Conservation (phyloP, 352 stramenopile species). For the Globisporangium radiosum region DNA sequence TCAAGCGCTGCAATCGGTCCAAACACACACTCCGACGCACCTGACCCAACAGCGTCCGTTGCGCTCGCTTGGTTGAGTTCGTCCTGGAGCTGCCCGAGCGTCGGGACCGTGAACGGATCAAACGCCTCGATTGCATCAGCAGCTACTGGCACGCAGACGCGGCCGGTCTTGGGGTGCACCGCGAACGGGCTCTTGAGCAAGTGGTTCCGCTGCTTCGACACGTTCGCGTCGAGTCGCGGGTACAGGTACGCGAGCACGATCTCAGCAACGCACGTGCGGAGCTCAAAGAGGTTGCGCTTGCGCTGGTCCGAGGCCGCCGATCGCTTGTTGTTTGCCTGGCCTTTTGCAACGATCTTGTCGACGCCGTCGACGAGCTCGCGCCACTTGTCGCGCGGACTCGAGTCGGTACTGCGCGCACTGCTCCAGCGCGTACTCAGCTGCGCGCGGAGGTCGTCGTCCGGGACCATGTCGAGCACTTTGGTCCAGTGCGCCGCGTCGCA, state of each 20-base stretch:
- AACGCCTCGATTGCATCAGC: slow-evolving; percentile 76
- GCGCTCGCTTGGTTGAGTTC: slow-evolving; percentile 65
- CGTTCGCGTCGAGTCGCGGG: slow-evolving; percentile 98
- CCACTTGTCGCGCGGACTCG: slow-evolving; percentile 88
- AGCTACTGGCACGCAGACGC: slow-evolving; percentile 97
- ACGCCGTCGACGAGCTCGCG: slow-evolving; percentile 64
- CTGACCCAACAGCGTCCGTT: slow-evolving; percentile 17
- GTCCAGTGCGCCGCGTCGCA: slow-evolving; percentile 81
- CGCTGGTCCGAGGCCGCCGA: slow-evolving; percentile 35
- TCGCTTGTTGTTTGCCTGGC: slow-evolving; percentile 41
- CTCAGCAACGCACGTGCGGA: slow-evolving; percentile 90
- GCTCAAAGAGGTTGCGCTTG: slow-evolving; percentile 60
- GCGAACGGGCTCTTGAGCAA: slow-evolving; percentile 99
- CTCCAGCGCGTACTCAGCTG: slow-evolving; percentile 60
- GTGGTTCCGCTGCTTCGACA: slow-evolving; percentile 99
- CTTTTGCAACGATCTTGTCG: slow-evolving; percentile 56
- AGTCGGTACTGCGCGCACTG: slow-evolving; percentile 26
- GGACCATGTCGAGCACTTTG: slow-evolving; percentile 92
- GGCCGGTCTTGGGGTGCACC: slow-evolving; percentile 96
- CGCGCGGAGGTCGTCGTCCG: slow-evolving; percentile 79
- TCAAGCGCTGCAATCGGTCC: no score
- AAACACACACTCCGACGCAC: slow-evolving; percentile 6
- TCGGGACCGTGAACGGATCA: slow-evolving; percentile 84
- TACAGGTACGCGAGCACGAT: slow-evolving; percentile 97
- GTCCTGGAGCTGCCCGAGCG: slow-evolving; percentile 70